Conservation (phyloP, 2,329 filamentous ascomycete genomes). For the Fusarium euwallaceae region DNA sequence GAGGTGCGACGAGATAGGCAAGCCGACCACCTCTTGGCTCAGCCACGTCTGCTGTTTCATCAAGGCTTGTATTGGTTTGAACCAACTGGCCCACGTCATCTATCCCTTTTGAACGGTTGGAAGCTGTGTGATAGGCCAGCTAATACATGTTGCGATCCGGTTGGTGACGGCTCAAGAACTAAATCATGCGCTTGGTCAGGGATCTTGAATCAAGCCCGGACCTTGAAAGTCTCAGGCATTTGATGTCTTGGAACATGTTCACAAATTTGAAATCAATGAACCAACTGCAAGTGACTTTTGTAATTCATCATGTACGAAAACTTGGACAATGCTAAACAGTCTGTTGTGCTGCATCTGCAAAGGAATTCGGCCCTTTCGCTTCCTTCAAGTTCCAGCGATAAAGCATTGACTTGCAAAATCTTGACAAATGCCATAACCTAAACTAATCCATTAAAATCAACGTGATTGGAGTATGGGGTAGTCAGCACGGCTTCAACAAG, state of each 20-base stretch:
- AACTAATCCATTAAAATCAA: neutral
- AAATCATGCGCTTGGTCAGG: neutral
- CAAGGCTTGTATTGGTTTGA: neutral
- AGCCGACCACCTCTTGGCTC: neutral
- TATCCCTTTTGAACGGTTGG: neutral
- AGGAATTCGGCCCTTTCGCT: neutral
- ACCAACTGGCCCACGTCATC: neutral
- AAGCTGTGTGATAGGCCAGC: neutral
- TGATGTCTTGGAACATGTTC: neutral
- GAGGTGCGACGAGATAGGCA: neutral
- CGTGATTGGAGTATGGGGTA: neutral
- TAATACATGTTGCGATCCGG: neutral
- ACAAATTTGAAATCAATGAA: neutral
- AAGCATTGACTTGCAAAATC: neutral
- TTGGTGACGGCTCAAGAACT: neutral
- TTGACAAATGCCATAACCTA: conserved; percentile 1
- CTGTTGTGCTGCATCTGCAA: neutral
- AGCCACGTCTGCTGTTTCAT: conserved; percentile 4
- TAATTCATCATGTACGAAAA: neutral
- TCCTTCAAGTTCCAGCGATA: neutral
- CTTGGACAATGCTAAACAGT: neutral
- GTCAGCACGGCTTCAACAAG: neutral
- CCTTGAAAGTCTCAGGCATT: neutral
- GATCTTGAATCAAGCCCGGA: neutral
- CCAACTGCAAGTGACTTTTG: neutral